Base-by-base conservation (phyloP, 805 yeast genomes). In the Ogataea saltuana region DNA sequence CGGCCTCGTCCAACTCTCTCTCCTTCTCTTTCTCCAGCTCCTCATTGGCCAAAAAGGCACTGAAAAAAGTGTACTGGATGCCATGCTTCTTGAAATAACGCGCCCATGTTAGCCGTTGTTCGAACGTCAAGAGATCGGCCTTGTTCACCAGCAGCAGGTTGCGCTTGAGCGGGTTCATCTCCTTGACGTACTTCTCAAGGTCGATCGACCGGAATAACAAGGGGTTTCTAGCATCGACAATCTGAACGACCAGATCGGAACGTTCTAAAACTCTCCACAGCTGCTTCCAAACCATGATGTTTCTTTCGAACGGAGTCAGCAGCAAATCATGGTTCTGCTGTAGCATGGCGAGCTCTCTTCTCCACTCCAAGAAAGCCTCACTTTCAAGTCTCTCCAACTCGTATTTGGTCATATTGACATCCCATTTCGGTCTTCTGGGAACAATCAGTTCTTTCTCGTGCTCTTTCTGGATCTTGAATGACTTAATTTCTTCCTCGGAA, bases 251-350 rank as follows among this genome's bases (percentile, higher is more conserved):
- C 56, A 93, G 73, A 64, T 91, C 97, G 18, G 93, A 87, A 60
- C 98, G 80, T 65, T 93, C 99, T 18, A 89, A 86, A 33, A 93
- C 99, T 68, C 99, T 79, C 99, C 99, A 93, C 52, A 93, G 71
- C 68, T 93, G 99, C 61, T 93, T 82, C 99, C 99, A 93, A 45
- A 93, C 97, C 72, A 91, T 97, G 51, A 93, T 72, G 63, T 93
- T 93, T 70, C 99, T 81, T 70, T 93, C 99, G 61, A 91, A 93
- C 4, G 99, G 99, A 0, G 99, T 93, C 61, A 93, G 74, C 46
- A 90, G 70, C 56, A 93, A 71, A 63, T 91, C 96, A 51, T 88
- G 80, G 54, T 76, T 77, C 63, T 91, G 96, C 50, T 90, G 95
- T 44, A 93, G 71, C 33, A 75, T 65, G 0, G 99, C 99, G 48